Conservation (phyloP, 371 early-diverging fungal species). For the Polyrhizophydium stewartii region DNA sequence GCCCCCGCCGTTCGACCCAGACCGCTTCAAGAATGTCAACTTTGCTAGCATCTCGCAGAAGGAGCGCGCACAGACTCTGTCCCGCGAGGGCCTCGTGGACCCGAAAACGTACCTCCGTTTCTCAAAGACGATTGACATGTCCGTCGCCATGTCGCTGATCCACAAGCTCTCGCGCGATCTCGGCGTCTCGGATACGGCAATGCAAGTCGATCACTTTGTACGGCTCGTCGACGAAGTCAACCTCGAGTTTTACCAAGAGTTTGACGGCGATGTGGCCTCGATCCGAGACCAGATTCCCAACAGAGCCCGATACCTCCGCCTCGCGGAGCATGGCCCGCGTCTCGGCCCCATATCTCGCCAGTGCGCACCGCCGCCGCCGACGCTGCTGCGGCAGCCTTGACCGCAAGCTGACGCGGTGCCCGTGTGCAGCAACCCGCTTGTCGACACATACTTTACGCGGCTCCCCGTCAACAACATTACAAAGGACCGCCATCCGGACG, state of each 20-base stretch:
- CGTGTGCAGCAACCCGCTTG: conserved; percentile 62
- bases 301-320: conserved; percentile 79
- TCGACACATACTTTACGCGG: conserved; percentile 89
- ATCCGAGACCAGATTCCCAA: conserved; percentile 72
- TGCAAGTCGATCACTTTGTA: conserved; percentile 17
- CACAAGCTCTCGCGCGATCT: conserved; percentile 17
- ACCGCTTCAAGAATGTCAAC: conserved; percentile 1
- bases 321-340: conserved; percentile 63
- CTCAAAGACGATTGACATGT: conserved; percentile 42
- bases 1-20: not conserved
- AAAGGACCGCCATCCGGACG: conserved; percentile 43
- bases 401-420: not conserved
- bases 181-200: not conserved
- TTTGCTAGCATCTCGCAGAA: conserved; percentile 13
- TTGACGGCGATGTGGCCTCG: conserved; percentile 70
- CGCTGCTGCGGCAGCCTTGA: no score
- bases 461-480: conserved; percentile 35
- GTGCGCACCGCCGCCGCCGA: conserved; percentile 12
- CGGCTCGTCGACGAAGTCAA: conserved; percentile 78
- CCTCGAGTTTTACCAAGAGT: conserved; percentile 71
- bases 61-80: conserved; percentile 22
- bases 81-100: conserved; percentile 14
- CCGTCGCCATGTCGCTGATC: conserved; percentile 45
- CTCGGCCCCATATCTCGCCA: conserved; percentile 46
- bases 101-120: conserved; percentile 40